A percentile compares a stretch with the other conserved stretches of the same genome.
Conservation (phyloP, 805 yeast species). For the Zygotorulaspora sp. region DNA sequence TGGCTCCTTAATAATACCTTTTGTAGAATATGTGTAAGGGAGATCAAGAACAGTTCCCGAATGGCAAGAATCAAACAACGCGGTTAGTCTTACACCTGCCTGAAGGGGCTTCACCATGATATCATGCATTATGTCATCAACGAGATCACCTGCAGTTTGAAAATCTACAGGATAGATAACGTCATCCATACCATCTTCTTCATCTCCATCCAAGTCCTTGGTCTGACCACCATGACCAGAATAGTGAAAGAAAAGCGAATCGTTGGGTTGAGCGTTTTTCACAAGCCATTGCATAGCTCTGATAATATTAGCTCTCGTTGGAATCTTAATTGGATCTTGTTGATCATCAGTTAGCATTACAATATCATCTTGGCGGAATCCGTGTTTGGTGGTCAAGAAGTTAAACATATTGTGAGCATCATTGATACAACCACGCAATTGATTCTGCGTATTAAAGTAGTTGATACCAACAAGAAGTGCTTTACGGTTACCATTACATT, state of each 20-base stretch:
- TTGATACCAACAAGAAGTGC: conserved; percentile 77
- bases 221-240: conserved; percentile 86
- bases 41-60: conserved; percentile 79
- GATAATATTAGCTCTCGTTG: conserved; percentile 65
- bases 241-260: conserved; percentile 74
- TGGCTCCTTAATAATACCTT: conserved; percentile 79
- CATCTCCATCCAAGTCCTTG: conserved; percentile 66
- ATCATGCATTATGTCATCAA: conserved; percentile 72
- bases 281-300: conserved; percentile 83
- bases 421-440: conserved; percentile 73
- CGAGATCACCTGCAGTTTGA: conserved; percentile 58
- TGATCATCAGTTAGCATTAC: conserved; percentile 59
- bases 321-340: conserved; percentile 44
- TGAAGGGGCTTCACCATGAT: conserved; percentile 65
- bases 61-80: conserved; percentile 81
- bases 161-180: conserved; percentile 72
- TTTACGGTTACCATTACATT: conserved; percentile 66
- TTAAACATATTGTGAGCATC: conserved; percentile 56
- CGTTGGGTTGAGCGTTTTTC: conserved; percentile 66
- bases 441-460: conserved; percentile 60
- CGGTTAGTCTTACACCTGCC: conserved; percentile 72
- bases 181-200: conserved; percentile 69
- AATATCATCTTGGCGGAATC: conserved; percentile 51
- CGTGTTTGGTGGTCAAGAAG: conserved; percentile 41
- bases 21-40: conserved; percentile 76